Evolutionary conservation across 2,329 filamentous ascomycete genomes (phyloP).

Genomic region (Byssothecium circinans): DNA sequence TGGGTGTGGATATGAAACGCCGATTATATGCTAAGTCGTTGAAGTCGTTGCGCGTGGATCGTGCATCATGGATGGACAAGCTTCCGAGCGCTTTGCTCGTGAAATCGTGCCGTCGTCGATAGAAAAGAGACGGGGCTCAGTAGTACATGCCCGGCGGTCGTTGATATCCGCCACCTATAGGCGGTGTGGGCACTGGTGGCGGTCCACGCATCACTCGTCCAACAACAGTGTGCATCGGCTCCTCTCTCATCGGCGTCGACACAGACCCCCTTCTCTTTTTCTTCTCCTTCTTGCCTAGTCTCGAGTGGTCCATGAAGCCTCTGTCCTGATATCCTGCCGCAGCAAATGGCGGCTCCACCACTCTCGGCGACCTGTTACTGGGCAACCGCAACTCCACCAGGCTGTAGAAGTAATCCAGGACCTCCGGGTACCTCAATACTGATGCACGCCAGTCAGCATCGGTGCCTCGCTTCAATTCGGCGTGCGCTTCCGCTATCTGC

Average conservation of each 20-base stretch:
- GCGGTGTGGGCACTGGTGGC: slow-evolving; percentile 40
- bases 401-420: slow-evolving; percentile 79
- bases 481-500: slow-evolving; percentile 66
- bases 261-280: slow-evolving; percentile 42
- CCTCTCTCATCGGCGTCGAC: slow-evolving; percentile 20
- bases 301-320: slow-evolving; percentile 34
- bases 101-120: too few relatives aligned
- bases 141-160: slow-evolving; percentile 27
- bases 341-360: slow-evolving; percentile 45
- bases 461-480: slow-evolving; percentile 69
- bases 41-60: slow-evolving; percentile 1
- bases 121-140: background rate
- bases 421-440: slow-evolving; percentile 74
- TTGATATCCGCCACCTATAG: slow-evolving; percentile 31
- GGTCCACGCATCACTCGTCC: slow-evolving; percentile 31
- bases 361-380: slow-evolving; percentile 50
- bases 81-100: background rate
- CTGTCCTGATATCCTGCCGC: slow-evolving; percentile 41
- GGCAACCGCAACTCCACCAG: slow-evolving; percentile 69
- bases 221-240: slow-evolving; percentile 21
- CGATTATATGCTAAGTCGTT: slow-evolving; percentile 14
- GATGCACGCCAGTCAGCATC: slow-evolving; percentile 78
- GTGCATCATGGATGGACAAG: background rate
- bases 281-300: slow-evolving; percentile 31
- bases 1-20: slow-evolving; percentile 9